Evolutionary conservation across 2,329 filamentous ascomycete species (phyloP).

Genomic region (Ophiosphaerella narmari): DNA sequence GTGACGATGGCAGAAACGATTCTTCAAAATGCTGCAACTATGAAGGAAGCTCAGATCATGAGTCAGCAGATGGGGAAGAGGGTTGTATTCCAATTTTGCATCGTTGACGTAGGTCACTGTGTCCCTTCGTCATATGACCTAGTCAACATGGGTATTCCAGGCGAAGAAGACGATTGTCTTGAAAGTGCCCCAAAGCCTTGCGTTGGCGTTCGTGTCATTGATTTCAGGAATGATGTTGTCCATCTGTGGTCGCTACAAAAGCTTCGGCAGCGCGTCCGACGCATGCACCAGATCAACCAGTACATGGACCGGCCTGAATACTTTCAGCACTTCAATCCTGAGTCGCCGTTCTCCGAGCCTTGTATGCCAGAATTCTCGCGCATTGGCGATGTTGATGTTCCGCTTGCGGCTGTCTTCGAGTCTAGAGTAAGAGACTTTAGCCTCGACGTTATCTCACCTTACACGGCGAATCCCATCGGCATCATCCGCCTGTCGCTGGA

Average conservation of each 20-base stretch:
- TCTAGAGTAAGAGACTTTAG: slow-evolving; percentile 92
- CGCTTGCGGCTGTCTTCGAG: slow-evolving; percentile 90
- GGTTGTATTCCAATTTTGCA: slow-evolving; percentile 92
- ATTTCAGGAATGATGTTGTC: slow-evolving; percentile 84
- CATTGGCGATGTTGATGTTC: slow-evolving; percentile 90
- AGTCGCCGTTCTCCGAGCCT: slow-evolving; percentile 89
- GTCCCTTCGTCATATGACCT: slow-evolving; percentile 95
- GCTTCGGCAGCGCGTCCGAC: slow-evolving; percentile 79
- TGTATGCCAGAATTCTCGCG: slow-evolving; percentile 93
- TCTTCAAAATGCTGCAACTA: slow-evolving; percentile 79
- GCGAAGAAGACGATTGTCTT: slow-evolving; percentile 82
- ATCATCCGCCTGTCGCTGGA: slow-evolving; percentile 90
- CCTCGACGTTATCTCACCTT: slow-evolving; percentile 87
- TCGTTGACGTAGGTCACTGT: slow-evolving; percentile 85
- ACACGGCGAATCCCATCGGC: slow-evolving; percentile 87
- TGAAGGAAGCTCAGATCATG: slow-evolving; percentile 98
- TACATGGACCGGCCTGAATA: slow-evolving; percentile 96
- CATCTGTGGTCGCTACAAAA: slow-evolving; percentile 96
- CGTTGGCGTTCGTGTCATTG: slow-evolving; percentile 85
- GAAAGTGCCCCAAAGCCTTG: slow-evolving; percentile 86
- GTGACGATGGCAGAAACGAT: slow-evolving; percentile 93
- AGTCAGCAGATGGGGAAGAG: slow-evolving; percentile 93
- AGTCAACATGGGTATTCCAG: slow-evolving; percentile 85
- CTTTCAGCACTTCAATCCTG: slow-evolving; percentile 86
- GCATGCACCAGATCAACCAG: slow-evolving; percentile 97